Percentiles rank a stretch among this genome's conserved stretches.
Conservation (phyloP, 106 monocot species). For the Agapanthus africanus region DNA sequence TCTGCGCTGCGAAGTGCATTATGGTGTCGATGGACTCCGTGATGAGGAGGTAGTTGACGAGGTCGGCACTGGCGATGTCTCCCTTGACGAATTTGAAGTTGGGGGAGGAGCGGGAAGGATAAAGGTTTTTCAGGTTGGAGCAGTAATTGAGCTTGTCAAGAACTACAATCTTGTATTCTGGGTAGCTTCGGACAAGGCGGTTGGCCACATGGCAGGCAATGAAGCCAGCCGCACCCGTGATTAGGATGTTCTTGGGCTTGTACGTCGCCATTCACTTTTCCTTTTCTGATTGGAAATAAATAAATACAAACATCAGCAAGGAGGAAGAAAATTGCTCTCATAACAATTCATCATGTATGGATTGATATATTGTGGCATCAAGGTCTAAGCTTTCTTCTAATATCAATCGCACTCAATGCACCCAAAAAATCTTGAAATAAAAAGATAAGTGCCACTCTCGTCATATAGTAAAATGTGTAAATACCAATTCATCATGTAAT, state of each 20-base stretch:
- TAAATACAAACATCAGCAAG: no score
- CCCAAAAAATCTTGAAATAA: no score
- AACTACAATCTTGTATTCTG: constrained; percentile 31
- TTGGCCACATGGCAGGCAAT: constrained; percentile 33
- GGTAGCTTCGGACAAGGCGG: constrained; percentile 29
- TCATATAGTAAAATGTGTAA: no score
- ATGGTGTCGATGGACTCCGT: constrained; percentile 30
- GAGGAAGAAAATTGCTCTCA: no score
- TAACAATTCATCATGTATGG: no score
- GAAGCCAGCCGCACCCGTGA: constrained; percentile 32
- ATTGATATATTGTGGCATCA: no score
- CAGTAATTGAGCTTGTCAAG: constrained; percentile 34
- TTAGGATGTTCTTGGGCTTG: constrained; percentile 32
- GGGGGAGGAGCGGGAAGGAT: constrained; percentile 20
- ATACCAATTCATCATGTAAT: no score
- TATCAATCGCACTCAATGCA: no score
- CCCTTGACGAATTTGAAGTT: constrained; percentile 36
- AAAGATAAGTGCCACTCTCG: no score
- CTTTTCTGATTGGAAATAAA: no score
- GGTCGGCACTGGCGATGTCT: constrained; percentile 29
- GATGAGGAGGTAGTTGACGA: constrained; percentile 26
- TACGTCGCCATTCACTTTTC: constrained; percentile 19
- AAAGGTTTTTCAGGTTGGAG: constrained; percentile 30
- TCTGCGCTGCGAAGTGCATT: constrained; percentile 34
- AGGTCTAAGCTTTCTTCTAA: no score